Conservation (phyloP, 495 filamentous ascomycete species). For the Talaromyces stipitatus region DNA sequence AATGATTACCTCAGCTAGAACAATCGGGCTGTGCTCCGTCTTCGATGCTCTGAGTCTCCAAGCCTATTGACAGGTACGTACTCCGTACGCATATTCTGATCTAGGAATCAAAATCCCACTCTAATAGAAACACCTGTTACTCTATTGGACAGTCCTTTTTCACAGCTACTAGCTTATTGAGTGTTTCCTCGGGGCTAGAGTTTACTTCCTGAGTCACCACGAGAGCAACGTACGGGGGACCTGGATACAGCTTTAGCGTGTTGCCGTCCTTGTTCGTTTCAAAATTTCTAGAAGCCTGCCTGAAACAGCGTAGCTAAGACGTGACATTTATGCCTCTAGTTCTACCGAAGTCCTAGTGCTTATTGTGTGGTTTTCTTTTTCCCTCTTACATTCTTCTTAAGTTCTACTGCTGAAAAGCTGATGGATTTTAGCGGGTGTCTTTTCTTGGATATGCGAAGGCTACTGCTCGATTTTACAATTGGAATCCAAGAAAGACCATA, state of each 20-base stretch:
- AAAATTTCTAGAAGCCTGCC: conserved; percentile 3
- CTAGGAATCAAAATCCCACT: background rate
- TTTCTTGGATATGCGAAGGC: background rate
- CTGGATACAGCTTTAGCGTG: background rate
- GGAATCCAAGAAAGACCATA: background rate
- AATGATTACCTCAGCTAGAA: background rate
- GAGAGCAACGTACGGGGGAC: background rate
- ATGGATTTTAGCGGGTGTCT: background rate
- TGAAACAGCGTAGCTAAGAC: background rate
- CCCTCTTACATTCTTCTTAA: background rate
- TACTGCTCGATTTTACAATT: background rate
- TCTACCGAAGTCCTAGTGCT: background rate
- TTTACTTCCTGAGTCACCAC: background rate
- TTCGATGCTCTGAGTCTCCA: background rate
- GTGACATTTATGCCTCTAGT: conserved; percentile 2
- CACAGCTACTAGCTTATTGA: background rate
- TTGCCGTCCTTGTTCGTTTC: background rate
- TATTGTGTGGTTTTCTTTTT: background rate
- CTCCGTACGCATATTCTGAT: background rate
- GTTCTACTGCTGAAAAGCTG: background rate
- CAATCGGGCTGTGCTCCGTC: background rate
- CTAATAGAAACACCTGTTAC: too few relatives aligned
- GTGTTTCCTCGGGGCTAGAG: background rate
- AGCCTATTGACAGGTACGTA: background rate
- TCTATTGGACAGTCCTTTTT: background rate